A percentile compares a stretch with the other conserved stretches of the same genome.
These are phyloP conservation scores for Periconia sp. DNA, from an alignment of 2,329 filamentous ascomycete genomes.

Conservation along the genomic window DNA sequence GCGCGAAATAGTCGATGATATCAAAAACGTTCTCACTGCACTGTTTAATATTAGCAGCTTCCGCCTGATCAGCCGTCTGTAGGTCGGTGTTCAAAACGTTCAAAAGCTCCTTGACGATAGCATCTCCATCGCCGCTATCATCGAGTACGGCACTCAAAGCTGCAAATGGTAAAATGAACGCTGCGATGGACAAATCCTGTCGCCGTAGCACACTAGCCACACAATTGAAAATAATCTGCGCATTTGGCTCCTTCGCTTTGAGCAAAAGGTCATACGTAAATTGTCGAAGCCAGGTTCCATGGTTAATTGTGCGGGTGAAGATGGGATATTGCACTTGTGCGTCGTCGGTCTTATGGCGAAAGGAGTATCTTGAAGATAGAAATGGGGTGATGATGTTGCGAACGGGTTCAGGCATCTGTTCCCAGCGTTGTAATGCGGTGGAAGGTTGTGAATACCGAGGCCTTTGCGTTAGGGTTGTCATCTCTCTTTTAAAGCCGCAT, in stretches of 20 bases:
- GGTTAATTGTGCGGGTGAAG: constrained; percentile 67
- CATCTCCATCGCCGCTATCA: constrained; percentile 62
- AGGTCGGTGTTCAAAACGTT: constrained; percentile 69
- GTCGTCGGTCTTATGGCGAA: constrained; percentile 49
- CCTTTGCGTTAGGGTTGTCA: constrained; percentile 47
- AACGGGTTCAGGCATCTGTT: constrained; percentile 72
- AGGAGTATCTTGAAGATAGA: constrained; percentile 76
- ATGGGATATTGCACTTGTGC: constrained; percentile 66
- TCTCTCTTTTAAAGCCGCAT: constrained; percentile 67
- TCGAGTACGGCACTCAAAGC: constrained; percentile 81
- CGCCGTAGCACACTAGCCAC: constrained; percentile 80
- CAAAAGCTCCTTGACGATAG: constrained; percentile 73
- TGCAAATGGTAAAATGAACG: constrained; percentile 86
- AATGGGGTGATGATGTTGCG: constrained; percentile 87
- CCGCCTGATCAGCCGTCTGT: constrained; percentile 55
- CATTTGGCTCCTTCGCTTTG: constrained; percentile 73
- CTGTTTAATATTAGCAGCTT: constrained; percentile 75
- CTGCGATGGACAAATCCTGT: constrained; percentile 82
- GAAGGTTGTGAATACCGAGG: constrained; percentile 58
- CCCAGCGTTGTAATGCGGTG: constrained; percentile 73
- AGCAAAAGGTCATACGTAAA: constrained; percentile 82
- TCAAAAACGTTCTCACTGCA: constrained; percentile 94
- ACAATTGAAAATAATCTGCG: constrained; percentile 76
- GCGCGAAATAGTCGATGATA: constrained; percentile 85
- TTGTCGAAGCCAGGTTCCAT: constrained; percentile 78